Conservation (phyloP, 2,329 filamentous ascomycete genomes). For the Apiospora kogelbergensis region DNA sequence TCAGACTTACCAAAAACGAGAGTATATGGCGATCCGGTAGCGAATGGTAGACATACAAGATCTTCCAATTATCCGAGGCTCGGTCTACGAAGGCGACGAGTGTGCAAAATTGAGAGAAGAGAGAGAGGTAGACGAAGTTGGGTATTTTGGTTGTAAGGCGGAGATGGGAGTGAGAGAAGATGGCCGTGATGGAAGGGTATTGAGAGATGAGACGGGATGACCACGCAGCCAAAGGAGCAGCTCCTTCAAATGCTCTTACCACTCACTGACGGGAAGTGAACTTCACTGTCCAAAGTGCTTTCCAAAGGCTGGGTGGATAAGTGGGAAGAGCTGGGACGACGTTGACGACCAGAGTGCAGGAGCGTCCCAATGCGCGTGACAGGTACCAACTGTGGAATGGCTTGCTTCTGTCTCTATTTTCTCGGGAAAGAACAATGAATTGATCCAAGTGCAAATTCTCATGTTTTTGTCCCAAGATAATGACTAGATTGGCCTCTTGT, state of each 20-base stretch:
- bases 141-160: not conserved
- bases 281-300: not conserved
- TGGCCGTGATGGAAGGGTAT: not conserved
- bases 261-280: not conserved
- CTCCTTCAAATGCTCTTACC: not conserved
- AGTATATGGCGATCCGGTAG: constrained; percentile 28
- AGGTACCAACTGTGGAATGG: not conserved
- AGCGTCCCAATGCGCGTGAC: not conserved
- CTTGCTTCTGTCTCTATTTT: not conserved
- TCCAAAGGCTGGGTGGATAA: not conserved
- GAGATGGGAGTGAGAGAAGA: constrained; percentile 7
- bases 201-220: not conserved
- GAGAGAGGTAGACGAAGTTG: not conserved
- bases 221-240: not conserved
- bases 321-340: not conserved
- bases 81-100: constrained; percentile 24
- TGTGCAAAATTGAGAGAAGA: constrained; percentile 15
- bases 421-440: not conserved
- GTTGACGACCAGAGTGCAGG: not conserved
- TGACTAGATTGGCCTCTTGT: no score
- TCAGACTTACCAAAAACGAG: constrained; percentile 28
- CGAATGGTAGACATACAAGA: constrained; percentile 41
- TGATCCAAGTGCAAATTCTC: no score
- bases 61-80: constrained; percentile 20
- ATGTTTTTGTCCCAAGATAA: no score